Evolutionary conservation across 2,329 filamentous ascomycete species (phyloP), one percentile per base, ranked within the genome.

Genomic region (Lithohypha guttulata): DNA sequence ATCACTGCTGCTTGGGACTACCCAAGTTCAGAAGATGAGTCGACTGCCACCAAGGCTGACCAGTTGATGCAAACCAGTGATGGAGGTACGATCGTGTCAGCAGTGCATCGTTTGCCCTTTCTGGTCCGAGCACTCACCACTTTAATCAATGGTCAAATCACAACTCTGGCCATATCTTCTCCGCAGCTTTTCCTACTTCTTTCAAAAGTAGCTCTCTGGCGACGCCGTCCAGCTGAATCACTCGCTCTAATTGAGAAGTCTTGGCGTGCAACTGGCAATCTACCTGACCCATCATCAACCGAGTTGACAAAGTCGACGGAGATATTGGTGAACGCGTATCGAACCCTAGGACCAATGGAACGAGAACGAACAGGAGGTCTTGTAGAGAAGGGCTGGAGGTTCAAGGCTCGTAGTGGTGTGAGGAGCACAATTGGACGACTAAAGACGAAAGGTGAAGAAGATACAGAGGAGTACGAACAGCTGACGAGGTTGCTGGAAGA

Each of bases 171-270:
- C 55, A 98, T 91, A 0, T 68, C 71, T 18, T 79, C 83, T 2
- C 73, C 79, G 0, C 73, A 78, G 18, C 73, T 94, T 1, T 96
- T 87, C 85, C 68, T 72, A 2, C 63, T 93, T 0, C 68, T 93
- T 0, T 71, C 79, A 0, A 75, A 77, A 4, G 66, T 93, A 11
- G 76, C 84, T 3, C 67, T 79, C 10, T 95, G 85, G 77, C 73
- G 77, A 6, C 63, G 73, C 2, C 80, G 83, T 38, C 82, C 80
- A 1, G 62, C 65, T 0, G 78, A 77, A 2, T 84, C 87, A 3
- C 68, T 96, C 1, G 81, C 86, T 4, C 84, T 84, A 1, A 76
- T 87, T 20, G 91, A 96, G 62, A 87, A 89, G 55, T 84, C 81
- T 0, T 98, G 89, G 87, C 74, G 91, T 2, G 77, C 81, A 0